Base-by-base conservation (phyloP, 2,329 filamentous ascomycete species). In the Sporothrix pallida region DNA sequence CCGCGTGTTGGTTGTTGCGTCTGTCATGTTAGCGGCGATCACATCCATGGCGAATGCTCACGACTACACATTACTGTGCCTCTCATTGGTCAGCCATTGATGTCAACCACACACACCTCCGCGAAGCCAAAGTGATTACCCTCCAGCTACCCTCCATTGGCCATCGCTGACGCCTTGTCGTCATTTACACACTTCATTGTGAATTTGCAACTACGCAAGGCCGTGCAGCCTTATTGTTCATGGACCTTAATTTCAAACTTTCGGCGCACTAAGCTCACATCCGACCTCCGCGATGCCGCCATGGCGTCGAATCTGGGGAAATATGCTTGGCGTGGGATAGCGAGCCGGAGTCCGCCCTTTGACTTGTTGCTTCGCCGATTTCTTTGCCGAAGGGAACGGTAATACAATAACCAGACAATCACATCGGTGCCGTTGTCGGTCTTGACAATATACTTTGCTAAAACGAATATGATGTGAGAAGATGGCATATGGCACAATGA, bases 401-500 rank as follows among this genome's bases (percentile, higher is more conserved):
- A n/a, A n/a, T n/a, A n/a, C n/a, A n/a, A n/a, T n/a, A n/a, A n/a
- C n/a, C n/a, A n/a, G n/a, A n/a, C n/a, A n/a, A n/a, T n/a, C n/a
- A n/a, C n/a, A 44, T 72, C 70, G 70, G 70, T 72, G 58, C 70
- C 70, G 70, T 62, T 52, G 58, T 72, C 70, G 70, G 70, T 23
- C 44, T 63, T 20, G 37, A 15, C 5, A 52, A 52, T 52, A 6
- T 2, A 10, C 46, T 48, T 52, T 52, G 50, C 15, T 3, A 13
- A 2, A 15, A 13, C 58, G 10, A 12, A 17, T 31, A 74, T 74
- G 72, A 26, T 74, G 72, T 71, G 72, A 68, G 60, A 67, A 68
- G 60, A 54, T 50, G 10, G 12, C 58, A 50, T 56, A 74, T 74
- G 60, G 58, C 72, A 74, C 69, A 68, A 74, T 73, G 68, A 13